Percentiles rank a stretch among this genome's conserved stretches.
These are phyloP conservation scores for Exophiala dermatitidis DNA, from an alignment of 2,329 filamentous ascomycete species.

Conservation along the genomic window DNA sequence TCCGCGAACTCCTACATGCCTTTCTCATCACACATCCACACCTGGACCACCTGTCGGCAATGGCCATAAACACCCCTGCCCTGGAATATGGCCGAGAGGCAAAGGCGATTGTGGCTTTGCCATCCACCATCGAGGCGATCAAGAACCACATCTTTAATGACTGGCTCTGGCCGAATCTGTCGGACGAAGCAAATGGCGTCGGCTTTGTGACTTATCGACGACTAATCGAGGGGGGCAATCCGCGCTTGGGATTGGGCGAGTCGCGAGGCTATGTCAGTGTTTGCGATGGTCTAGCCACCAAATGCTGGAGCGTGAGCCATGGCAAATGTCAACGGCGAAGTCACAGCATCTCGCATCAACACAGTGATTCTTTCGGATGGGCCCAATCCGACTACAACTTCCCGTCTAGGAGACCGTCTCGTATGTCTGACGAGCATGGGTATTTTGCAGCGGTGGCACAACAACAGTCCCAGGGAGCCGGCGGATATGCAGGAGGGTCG, in stretches of 20 bases:
- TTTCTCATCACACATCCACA: constrained; percentile 97
- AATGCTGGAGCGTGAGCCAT: constrained; percentile 80
- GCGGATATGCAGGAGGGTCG: constrained; percentile 5
- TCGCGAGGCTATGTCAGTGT: constrained; percentile 79
- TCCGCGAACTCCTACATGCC: constrained; percentile 71
- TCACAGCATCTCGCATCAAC: constrained; percentile 49
- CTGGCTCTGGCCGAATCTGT: constrained; percentile 93
- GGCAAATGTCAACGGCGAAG: constrained; percentile 77
- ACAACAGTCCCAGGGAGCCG: constrained; percentile 17
- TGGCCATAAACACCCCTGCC: constrained; percentile 87
- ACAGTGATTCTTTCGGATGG: constrained; percentile 43
- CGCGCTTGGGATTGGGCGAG: constrained; percentile 71
- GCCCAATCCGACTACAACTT: constrained; percentile 44
- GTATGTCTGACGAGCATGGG: constrained; percentile 26
- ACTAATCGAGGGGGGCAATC: constrained; percentile 80
- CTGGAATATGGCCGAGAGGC: constrained; percentile 68
- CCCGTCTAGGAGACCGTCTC: constrained; percentile 30
- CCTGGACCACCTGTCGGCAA: constrained; percentile 84
- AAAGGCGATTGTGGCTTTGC: constrained; percentile 78
- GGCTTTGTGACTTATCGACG: constrained; percentile 87
- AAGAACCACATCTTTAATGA: constrained; percentile 97
- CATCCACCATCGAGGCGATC: constrained; percentile 82
- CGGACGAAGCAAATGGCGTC: constrained; percentile 90
- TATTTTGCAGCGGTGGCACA: constrained; percentile 26
- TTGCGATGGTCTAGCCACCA: constrained; percentile 80